A percentile compares a stretch with the other conserved stretches of the same genome.
Evolutionary conservation across 495 filamentous ascomycete species (phyloP).

Genomic region (Penicillium silybi): DNA sequence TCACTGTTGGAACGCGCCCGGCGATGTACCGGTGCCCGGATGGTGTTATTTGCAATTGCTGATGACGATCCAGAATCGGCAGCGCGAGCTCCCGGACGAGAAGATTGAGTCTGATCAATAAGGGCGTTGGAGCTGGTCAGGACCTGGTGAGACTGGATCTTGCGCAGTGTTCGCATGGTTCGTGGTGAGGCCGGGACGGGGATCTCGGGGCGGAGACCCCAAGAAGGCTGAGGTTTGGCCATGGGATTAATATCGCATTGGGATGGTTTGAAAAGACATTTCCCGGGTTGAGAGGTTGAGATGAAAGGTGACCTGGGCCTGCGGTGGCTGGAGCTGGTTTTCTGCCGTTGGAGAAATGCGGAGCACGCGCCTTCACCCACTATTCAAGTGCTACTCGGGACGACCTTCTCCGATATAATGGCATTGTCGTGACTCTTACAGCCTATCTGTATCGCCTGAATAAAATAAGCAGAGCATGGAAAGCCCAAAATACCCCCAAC

Average conservation of each 20-base stretch:
- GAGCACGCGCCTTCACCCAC: conserved; percentile 8
- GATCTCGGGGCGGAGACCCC: conserved; percentile 31
- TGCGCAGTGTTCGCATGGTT: conserved; percentile 47
- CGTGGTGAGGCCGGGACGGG: conserved; percentile 43
- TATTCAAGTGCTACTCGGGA: not conserved
- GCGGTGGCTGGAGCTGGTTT: conserved; percentile 27
- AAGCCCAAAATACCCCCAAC: conserved; percentile 9
- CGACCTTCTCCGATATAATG: not conserved
- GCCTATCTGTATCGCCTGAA: not conserved
- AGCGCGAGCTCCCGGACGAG: conserved; percentile 23
- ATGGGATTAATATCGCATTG: conserved; percentile 15
- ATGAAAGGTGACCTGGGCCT: not conserved
- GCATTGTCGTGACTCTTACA: not conserved
- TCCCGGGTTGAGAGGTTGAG: conserved; percentile 3
- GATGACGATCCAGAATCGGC: conserved; percentile 15
- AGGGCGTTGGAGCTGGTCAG: conserved; percentile 34
- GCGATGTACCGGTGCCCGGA: conserved; percentile 37
- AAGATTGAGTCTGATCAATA: conserved; percentile 37
- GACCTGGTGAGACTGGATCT: conserved; percentile 51
- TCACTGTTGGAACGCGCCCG: conserved; percentile 73
- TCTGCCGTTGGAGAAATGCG: conserved; percentile 22
- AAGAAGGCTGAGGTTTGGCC: conserved; percentile 21
- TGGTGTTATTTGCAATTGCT: conserved; percentile 18
- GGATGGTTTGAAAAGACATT: not conserved
- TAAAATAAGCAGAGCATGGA: not conserved